These are phyloP conservation scores for Puccinia polysora DNA, from an alignment of 1,284 basidiomycete genomes.

Conservation along the genomic window DNA sequence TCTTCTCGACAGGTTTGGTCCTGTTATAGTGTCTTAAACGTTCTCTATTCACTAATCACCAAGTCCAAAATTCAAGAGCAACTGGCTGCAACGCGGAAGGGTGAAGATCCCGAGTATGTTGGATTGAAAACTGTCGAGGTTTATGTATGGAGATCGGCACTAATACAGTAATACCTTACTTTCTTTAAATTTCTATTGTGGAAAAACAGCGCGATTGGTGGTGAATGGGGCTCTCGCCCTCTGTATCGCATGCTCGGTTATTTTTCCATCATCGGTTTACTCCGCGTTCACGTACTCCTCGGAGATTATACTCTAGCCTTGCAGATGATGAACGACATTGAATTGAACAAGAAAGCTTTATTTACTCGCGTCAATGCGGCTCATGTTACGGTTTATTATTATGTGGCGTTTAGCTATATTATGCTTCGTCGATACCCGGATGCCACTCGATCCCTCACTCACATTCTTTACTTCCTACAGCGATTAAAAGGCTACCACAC, in stretches of 20 bases:
- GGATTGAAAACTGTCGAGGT: too few relatives aligned
- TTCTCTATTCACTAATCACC: slow-evolving; percentile 94
- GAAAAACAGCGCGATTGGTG: slow-evolving; percentile 68
- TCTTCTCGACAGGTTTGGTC: slow-evolving; percentile 71
- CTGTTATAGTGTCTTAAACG: slow-evolving; percentile 94
- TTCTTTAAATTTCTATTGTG: neutral
- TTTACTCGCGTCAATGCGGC: slow-evolving; percentile 88
- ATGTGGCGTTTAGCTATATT: slow-evolving; percentile 93
- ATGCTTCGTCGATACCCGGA: slow-evolving; percentile 91
- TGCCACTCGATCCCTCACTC: slow-evolving; percentile 85
- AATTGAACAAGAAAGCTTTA: slow-evolving; percentile 79
- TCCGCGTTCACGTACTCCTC: slow-evolving; percentile 89
- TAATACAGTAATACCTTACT: too few relatives aligned
- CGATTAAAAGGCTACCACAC: slow-evolving; percentile 67
- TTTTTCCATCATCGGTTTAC: slow-evolving; percentile 89
- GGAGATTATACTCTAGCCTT: slow-evolving; percentile 93
- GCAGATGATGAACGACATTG: slow-evolving; percentile 89
- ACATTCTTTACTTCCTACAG: slow-evolving; percentile 80
- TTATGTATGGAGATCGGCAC: too few relatives aligned
- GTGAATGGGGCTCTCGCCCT: slow-evolving; percentile 82
- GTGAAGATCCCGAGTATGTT: slow-evolving; percentile 67
- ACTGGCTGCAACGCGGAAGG: slow-evolving; percentile 72
- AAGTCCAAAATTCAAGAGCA: slow-evolving; percentile 94
- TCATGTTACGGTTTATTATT: slow-evolving; percentile 90
- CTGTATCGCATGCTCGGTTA: slow-evolving; percentile 96